phyloP scores from a whole-genome alignment of 306 rosid genomes.

The Fragaria iinumae region DNA sequence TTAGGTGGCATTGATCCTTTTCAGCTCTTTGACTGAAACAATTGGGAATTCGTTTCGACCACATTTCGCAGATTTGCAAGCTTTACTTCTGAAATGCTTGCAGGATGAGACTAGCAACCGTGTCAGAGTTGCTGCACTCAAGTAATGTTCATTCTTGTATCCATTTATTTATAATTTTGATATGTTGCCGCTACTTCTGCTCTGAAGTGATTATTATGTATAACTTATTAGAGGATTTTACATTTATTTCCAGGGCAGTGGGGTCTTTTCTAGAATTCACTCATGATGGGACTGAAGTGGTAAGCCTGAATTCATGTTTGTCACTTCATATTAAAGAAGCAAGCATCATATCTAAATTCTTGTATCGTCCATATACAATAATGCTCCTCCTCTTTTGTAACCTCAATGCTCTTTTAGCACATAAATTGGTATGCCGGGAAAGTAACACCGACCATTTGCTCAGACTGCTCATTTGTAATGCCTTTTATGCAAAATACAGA shows the following conservation, averaged over 20 bases:
- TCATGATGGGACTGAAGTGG: constrained; percentile 92
- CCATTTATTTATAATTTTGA: not conserved
- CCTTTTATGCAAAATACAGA: not conserved
- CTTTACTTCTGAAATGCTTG: constrained; percentile 88
- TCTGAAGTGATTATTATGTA: not conserved
- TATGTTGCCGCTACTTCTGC: not conserved
- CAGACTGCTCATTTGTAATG: not conserved
- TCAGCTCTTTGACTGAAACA: constrained; percentile 98
- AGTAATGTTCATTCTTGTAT: constrained; percentile 42
- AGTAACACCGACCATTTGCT: not conserved
- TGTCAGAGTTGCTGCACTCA: constrained; percentile 94
- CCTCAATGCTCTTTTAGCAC: not conserved
- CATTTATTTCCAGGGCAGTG: constrained; percentile 70
- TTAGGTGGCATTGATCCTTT: constrained; percentile 93
- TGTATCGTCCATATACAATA: not conserved
- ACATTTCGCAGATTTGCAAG: constrained; percentile 81
- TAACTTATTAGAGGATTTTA: constrained; percentile 25
- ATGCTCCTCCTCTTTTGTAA: not conserved
- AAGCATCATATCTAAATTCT: not conserved
- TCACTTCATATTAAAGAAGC: not conserved
- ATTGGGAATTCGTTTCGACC: constrained; percentile 85
- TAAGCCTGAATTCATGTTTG: constrained; percentile 35
- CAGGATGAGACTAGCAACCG: constrained; percentile 95
- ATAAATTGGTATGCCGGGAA: not conserved
- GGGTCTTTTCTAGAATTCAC: constrained; percentile 96